Conservation (phyloP, 2,329 filamentous ascomycete species). For the Periconia macrospinosa region DNA sequence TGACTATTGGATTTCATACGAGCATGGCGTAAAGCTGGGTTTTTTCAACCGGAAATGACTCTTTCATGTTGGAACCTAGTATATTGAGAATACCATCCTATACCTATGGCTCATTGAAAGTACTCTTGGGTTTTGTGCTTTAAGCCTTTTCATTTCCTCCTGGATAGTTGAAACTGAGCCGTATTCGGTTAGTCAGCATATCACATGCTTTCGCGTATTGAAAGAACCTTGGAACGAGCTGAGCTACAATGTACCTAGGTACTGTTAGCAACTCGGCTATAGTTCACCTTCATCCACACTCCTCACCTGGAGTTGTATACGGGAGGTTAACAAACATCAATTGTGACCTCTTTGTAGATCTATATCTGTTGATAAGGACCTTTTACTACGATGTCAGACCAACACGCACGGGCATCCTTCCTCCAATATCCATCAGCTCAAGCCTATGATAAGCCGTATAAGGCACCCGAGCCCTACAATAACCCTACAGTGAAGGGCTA, state of each 20-base stretch:
- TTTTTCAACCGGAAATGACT: background rate
- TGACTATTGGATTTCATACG: background rate
- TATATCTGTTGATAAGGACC: background rate
- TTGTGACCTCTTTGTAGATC: too few species aligned
- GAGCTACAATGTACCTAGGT: too few species aligned
- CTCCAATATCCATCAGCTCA: conserved; percentile 41
- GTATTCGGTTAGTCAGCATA: background rate
- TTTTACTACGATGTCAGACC: conserved; percentile 24
- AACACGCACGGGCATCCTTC: conserved; percentile 23
- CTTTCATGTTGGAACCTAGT: background rate
- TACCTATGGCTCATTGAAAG: background rate
- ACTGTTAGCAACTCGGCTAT: background rate
- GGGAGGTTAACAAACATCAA: too few species aligned
- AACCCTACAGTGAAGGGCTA: conserved; percentile 73
- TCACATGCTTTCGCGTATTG: background rate
- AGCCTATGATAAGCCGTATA: conserved; percentile 35
- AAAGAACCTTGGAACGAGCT: too few species aligned
- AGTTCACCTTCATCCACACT: background rate
- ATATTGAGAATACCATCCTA: background rate
- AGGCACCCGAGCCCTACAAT: conserved; percentile 42
- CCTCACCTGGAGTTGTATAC: background rate
- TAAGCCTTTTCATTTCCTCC: background rate
- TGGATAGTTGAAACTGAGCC: background rate
- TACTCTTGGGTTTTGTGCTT: background rate
- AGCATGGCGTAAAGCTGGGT: conserved; percentile 9